Evolutionary conservation across 805 yeast genomes (phyloP).

Genomic region (Metschnikowia proteae): DNA sequence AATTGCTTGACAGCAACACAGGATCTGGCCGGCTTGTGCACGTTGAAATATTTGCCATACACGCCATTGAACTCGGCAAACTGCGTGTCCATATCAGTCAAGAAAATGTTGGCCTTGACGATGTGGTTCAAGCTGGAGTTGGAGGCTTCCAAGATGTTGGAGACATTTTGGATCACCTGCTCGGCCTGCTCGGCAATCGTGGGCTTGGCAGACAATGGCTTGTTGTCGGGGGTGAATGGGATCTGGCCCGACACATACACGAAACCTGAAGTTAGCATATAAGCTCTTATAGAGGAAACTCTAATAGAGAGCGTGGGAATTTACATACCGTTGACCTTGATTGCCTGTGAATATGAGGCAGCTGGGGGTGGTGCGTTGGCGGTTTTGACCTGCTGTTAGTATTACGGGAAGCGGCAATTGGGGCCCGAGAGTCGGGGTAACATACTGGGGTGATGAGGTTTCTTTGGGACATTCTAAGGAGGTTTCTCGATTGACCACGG

Average conservation of each 20-base stretch:
- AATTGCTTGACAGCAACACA: slow-evolving; percentile 92
- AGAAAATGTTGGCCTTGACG: slow-evolving; percentile 84
- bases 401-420: slow-evolving; percentile 6
- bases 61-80: slow-evolving; percentile 84
- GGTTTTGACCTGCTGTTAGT: slow-evolving; percentile 49
- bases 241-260: slow-evolving; percentile 94
- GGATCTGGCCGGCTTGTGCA: slow-evolving; percentile 92
- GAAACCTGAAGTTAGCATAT: slow-evolving; percentile 47
- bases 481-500: slow-evolving; percentile 12
- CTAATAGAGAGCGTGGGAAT: neutral
- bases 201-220: slow-evolving; percentile 65
- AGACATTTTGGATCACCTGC: slow-evolving; percentile 64
- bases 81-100: slow-evolving; percentile 78
- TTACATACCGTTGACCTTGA: slow-evolving; percentile 67
- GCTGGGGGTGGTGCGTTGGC: slow-evolving; percentile 92
- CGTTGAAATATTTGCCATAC: slow-evolving; percentile 71
- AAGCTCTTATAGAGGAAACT: neutral
- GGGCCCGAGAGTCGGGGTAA: neutral
- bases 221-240: slow-evolving; percentile 80
- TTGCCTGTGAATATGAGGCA: slow-evolving; percentile 94
- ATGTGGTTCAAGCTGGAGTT: slow-evolving; percentile 80
- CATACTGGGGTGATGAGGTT: slow-evolving; percentile 20
- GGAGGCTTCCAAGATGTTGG: slow-evolving; percentile 74
- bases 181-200: slow-evolving; percentile 73
- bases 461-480: slow-evolving; percentile 19